Evolutionary conservation across 2,329 filamentous ascomycete species (phyloP).

Genomic region (Aureobasidium sp.): DNA sequence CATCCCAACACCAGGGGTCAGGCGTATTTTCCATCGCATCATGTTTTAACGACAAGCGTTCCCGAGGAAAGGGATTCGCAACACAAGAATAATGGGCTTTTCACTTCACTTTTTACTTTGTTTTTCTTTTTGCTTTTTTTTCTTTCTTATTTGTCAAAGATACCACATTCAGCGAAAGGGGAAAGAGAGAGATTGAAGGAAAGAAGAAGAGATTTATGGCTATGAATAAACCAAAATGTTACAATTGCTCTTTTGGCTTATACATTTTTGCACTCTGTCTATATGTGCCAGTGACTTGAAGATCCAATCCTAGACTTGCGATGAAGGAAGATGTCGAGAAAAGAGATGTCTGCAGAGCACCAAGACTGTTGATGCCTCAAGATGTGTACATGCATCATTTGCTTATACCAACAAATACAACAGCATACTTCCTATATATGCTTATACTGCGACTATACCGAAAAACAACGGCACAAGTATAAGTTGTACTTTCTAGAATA

Average conservation of each 20-base stretch:
- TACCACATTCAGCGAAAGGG: slow-evolving; percentile 7
- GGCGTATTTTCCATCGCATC: not conserved
- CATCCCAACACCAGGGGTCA: not conserved
- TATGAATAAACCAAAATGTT: not conserved
- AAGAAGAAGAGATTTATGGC: slow-evolving; percentile 2
- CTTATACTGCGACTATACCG: not conserved
- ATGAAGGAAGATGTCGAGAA: not conserved
- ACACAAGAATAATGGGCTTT: slow-evolving; percentile 1
- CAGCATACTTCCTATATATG: not conserved
- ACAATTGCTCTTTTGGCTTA: slow-evolving; percentile 1
- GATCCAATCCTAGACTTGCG: not conserved
- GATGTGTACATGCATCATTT: not conserved
- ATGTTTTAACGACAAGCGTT: not conserved
- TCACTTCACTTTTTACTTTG: not conserved
- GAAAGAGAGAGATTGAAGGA: not conserved
- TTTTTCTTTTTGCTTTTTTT: slow-evolving; percentile 7
- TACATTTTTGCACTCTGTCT: not conserved
- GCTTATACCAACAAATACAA: not conserved
- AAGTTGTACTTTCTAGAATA: not conserved
- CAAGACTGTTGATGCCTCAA: not conserved
- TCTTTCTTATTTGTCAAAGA: not conserved
- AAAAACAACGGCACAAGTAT: not conserved
- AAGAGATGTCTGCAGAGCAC: not conserved
- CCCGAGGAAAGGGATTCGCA: not conserved
- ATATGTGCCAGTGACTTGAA: not conserved